A percentile compares a stretch with the other conserved stretches of the same genome.
phyloP scores from a whole-genome alignment of 1,139 yeast genomes.

The Debaryomyces subglobosus region DNA sequence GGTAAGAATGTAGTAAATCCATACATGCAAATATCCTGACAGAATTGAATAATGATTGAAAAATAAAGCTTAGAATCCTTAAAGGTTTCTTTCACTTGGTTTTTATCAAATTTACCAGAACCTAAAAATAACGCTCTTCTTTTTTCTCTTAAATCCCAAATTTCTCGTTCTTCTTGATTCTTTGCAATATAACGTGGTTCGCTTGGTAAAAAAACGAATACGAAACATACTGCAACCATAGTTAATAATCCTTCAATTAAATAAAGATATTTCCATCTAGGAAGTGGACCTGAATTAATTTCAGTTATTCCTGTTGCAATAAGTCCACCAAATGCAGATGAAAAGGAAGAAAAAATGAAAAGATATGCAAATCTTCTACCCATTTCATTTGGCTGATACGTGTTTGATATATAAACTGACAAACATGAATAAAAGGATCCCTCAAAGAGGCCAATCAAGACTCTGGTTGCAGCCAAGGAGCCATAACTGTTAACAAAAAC shows the following conservation, averaged over 20 bases:
- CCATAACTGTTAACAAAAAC: constrained; percentile 20
- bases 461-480: constrained; percentile 19
- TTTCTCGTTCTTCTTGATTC: constrained; percentile 22
- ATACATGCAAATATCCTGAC: constrained; percentile 48
- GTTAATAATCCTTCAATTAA: constrained; percentile 34
- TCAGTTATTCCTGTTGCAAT: constrained; percentile 44
- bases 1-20: constrained; percentile 55
- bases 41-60: constrained; percentile 46
- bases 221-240: constrained; percentile 17
- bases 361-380: constrained; percentile 46
- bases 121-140: constrained; percentile 31
- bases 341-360: constrained; percentile 43
- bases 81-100: constrained; percentile 41
- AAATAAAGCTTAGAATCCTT: constrained; percentile 42
- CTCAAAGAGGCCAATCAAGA: constrained; percentile 27
- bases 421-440: constrained; percentile 37
- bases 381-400: constrained; percentile 43
- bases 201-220: constrained; percentile 10
- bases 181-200: constrained; percentile 3
- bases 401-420: constrained; percentile 39
- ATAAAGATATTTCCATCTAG: constrained; percentile 41
- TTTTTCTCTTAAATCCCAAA: constrained; percentile 29
- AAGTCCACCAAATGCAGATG: constrained; percentile 47
- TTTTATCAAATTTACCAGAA: constrained; percentile 36
- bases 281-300: constrained; percentile 34